Conservation (phyloP, 129 eudicot genomes). For the Kitagawia praeruptora region DNA sequence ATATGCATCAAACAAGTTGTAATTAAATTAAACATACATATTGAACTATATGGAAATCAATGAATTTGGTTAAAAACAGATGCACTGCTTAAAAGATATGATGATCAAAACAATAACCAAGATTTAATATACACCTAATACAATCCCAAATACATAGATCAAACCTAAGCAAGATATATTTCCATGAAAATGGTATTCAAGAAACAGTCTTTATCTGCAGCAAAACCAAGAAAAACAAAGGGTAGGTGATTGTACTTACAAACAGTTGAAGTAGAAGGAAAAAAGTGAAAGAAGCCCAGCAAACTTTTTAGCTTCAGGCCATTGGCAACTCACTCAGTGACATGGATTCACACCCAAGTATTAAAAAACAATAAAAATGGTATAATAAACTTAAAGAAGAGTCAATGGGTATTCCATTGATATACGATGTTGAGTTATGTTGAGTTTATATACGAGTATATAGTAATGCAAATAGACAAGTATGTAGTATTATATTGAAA, state of each 20-base stretch:
- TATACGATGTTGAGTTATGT: neutral
- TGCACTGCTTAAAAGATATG: neutral
- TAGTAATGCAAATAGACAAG: neutral
- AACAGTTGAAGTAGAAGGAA: neutral
- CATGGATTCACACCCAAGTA: slow-evolving; percentile 21
- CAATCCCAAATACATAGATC: neutral
- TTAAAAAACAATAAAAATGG: neutral
- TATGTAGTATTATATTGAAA: neutral
- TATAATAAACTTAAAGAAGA: neutral
- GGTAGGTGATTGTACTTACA: slow-evolving; percentile 16
- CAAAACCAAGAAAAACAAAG: neutral
- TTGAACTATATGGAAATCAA: neutral
- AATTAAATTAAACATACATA: neutral
- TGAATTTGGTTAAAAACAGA: neutral
- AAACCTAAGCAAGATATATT: neutral
- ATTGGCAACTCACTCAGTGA: slow-evolving; percentile 11
- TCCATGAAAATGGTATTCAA: neutral
- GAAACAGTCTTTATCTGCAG: neutral
- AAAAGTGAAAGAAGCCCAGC: slow-evolving; percentile 1
- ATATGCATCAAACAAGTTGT: neutral
- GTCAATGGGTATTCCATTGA: slow-evolving; percentile 19
- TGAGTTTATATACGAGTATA: neutral
- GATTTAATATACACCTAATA: neutral
- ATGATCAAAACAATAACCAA: neutral
- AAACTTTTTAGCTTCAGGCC: slow-evolving; percentile 3